A percentile compares a stretch with the other conserved stretches of the same genome.
Evolutionary conservation across 495 filamentous ascomycete species (phyloP).

Genomic region (Penicillium tannophilum): DNA sequence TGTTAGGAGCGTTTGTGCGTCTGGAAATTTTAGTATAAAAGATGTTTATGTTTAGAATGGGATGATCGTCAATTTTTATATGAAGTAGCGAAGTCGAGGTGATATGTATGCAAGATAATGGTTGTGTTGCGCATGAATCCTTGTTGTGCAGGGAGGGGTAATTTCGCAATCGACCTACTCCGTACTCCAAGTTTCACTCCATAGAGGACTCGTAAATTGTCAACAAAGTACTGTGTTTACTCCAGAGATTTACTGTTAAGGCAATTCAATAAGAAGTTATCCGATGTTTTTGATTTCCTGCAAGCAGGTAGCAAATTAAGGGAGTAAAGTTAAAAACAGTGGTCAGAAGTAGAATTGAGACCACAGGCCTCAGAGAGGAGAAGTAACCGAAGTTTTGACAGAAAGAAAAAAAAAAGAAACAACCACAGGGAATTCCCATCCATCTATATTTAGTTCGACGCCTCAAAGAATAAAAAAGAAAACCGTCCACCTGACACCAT

Average conservation of each 20-base stretch:
- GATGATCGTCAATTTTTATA: background rate
- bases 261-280: background rate
- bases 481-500: constrained; percentile 34
- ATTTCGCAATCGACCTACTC: background rate
- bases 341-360: constrained; percentile 21
- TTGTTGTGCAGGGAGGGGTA: constrained; percentile 2
- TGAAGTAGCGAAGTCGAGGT: background rate
- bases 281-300: constrained; percentile 19
- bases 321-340: constrained; percentile 18
- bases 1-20: background rate
- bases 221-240: too few relatives aligned
- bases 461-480: constrained; percentile 27
- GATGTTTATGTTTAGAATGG: background rate
- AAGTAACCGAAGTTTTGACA: constrained; percentile 24
- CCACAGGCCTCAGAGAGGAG: constrained; percentile 33
- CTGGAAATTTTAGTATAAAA: background rate
- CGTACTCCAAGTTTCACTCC: background rate
- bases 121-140: background rate
- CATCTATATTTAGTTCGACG: constrained; percentile 43
- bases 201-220: background rate
- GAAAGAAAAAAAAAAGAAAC: constrained; percentile 20
- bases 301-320: constrained; percentile 27
- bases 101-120: background rate
- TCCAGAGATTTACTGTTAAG: too few relatives aligned
- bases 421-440: constrained; percentile 30